Evolutionary conservation across 345 rosid genomes (phyloP).

Genomic region (Sapria himalayana): DNA sequence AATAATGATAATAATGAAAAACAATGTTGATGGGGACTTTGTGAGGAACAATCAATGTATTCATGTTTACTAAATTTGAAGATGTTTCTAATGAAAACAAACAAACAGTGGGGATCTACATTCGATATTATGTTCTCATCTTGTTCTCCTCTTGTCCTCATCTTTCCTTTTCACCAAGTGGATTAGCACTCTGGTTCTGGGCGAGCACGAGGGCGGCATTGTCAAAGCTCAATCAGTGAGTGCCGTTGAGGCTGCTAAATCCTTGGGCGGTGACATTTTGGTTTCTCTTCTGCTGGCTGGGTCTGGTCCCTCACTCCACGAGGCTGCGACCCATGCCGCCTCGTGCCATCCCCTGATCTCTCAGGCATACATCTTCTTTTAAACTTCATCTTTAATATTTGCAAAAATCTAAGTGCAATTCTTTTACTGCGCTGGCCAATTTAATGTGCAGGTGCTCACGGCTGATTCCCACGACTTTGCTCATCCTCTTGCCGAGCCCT

Average conservation of each 20-base stretch:
- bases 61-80: too few species aligned
- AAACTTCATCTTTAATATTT: background rate
- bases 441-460: slow-evolving; percentile 42
- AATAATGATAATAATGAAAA: too few species aligned
- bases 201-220: slow-evolving; percentile 57
- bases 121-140: too few species aligned
- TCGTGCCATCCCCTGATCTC: slow-evolving; percentile 62
- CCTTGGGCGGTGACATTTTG: slow-evolving; percentile 26
- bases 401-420: too few species aligned
- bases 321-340: slow-evolving; percentile 58
- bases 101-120: too few species aligned
- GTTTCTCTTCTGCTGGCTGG: slow-evolving; percentile 67
- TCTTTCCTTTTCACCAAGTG: too few species aligned
- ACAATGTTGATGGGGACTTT: too few species aligned
- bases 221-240: slow-evolving; percentile 42
- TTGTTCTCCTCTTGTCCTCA: too few species aligned
- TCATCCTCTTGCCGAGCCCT: slow-evolving; percentile 64
- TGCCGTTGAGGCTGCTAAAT: slow-evolving; percentile 64
- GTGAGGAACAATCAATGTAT: too few species aligned
- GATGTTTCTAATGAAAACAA: too few species aligned
- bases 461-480: slow-evolving; percentile 69
- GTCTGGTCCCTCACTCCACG: slow-evolving; percentile 51
- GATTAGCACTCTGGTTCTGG: slow-evolving; percentile 63
- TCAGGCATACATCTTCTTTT: slow-evolving; percentile 21
- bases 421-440: too few species aligned